Evolutionary conservation across 2,329 filamentous ascomycete species (phyloP).

Genomic region (Dothidotthia symphoricarpi): DNA sequence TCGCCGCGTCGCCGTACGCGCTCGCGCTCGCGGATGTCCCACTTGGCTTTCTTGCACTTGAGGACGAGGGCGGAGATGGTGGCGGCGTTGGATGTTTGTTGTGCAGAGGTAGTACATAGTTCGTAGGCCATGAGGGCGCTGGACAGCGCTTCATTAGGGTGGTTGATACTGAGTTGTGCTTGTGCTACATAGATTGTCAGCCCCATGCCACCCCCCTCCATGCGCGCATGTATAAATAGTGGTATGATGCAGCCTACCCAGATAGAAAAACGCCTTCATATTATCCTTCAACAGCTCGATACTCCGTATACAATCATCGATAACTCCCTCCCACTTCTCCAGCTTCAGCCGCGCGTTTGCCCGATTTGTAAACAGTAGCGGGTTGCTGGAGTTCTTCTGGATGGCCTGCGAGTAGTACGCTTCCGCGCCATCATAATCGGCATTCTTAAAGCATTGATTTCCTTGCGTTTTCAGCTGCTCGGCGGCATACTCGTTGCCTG

Average conservation of each 20-base stretch:
- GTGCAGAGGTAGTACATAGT: constrained; percentile 57
- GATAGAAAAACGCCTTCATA: constrained; percentile 82
- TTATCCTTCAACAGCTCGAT: constrained; percentile 64
- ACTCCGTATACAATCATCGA: constrained; percentile 73
- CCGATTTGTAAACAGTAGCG: constrained; percentile 83
- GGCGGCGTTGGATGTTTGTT: constrained; percentile 65
- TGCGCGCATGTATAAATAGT: neutral
- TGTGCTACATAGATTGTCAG: constrained; percentile 54
- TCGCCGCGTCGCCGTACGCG: constrained; percentile 57
- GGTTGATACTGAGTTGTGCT: constrained; percentile 71
- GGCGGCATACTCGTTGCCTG: constrained; percentile 42
- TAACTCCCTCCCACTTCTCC: constrained; percentile 68
- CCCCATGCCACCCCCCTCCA: neutral
- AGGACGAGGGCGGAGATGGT: constrained; percentile 73
- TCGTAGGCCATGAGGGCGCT: constrained; percentile 72
- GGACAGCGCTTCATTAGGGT: constrained; percentile 69
- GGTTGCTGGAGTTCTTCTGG: constrained; percentile 72
- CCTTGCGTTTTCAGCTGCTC: constrained; percentile 54
- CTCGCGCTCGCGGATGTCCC: constrained; percentile 70
- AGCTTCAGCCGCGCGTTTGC: constrained; percentile 79
- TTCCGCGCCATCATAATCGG: constrained; percentile 66
- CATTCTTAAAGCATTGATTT: constrained; percentile 63
- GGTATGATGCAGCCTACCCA: constrained; percentile 45
- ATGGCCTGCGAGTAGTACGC: constrained; percentile 75
- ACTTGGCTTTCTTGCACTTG: constrained; percentile 78